phyloP scores from a whole-genome alignment of 495 filamentous ascomycete species.

The Barbatosphaeria neglecta region DNA sequence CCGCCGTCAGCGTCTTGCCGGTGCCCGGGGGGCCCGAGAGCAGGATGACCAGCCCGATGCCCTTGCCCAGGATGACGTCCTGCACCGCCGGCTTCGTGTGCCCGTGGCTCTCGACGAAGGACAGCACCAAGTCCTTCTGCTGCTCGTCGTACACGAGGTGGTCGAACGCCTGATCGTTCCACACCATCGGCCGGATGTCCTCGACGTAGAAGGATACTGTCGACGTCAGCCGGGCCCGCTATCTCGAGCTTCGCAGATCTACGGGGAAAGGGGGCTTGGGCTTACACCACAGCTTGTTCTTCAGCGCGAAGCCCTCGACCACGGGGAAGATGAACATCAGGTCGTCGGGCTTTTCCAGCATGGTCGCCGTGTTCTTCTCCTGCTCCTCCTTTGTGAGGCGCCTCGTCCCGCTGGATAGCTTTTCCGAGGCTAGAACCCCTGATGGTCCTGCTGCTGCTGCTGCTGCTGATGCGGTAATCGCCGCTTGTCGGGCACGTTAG shows the following conservation, averaged over 20 bases:
- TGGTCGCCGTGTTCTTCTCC: constrained; percentile 13
- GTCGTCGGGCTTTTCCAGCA: constrained; percentile 11
- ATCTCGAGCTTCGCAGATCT: too few relatives aligned
- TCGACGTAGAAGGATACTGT: constrained; percentile 24
- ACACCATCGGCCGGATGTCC: constrained; percentile 17
- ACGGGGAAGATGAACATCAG: constrained; percentile 24
- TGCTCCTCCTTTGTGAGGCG: constrained; percentile 14
- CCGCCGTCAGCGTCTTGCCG: constrained; percentile 50
- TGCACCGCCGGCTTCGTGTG: neutral
- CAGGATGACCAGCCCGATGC: constrained; percentile 19
- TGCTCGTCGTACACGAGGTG: constrained; percentile 26
- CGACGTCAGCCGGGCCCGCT: too few relatives aligned
- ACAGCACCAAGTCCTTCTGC: constrained; percentile 27
- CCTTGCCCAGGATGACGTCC: neutral
- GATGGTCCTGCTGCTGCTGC: too few relatives aligned
- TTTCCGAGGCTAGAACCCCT: too few relatives aligned
- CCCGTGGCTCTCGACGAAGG: constrained; percentile 27
- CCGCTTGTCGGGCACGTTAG: neutral
- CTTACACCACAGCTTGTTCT: constrained; percentile 29
- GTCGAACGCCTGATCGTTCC: constrained; percentile 26
- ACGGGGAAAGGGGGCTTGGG: too few relatives aligned
- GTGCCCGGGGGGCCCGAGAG: constrained; percentile 39
- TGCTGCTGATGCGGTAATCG: too few relatives aligned
- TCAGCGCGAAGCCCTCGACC: constrained; percentile 27
- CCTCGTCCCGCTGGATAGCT: too few relatives aligned